Evolutionary conservation across 768 basidiomycete species (phyloP).

Genomic region (Suillus placidus): DNA sequence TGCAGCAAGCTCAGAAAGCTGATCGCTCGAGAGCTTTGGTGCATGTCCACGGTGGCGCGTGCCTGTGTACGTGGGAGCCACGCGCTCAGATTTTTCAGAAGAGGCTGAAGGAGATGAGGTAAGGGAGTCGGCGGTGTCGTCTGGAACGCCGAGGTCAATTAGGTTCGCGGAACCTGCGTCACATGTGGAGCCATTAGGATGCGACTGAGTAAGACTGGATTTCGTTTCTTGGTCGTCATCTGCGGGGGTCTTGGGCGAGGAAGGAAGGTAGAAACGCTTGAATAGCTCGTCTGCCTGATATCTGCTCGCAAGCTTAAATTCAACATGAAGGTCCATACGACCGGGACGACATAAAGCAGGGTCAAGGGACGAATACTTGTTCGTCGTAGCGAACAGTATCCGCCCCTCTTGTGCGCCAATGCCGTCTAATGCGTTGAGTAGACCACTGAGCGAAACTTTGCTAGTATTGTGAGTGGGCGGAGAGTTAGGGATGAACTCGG

Average conservation of each 20-base stretch:
- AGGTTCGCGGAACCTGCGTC: slow-evolving; percentile 13
- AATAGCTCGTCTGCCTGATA: slow-evolving; percentile 71
- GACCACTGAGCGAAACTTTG: slow-evolving; percentile 68
- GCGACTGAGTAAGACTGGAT: slow-evolving; percentile 1
- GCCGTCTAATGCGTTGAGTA: slow-evolving; percentile 81
- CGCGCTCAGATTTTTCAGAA: slow-evolving; percentile 23
- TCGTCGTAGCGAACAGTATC: slow-evolving; percentile 78
- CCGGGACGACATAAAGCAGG: slow-evolving; percentile 77
- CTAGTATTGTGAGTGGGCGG: slow-evolving; percentile 21
- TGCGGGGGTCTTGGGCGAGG: neutral
- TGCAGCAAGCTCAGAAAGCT: slow-evolving; percentile 51
- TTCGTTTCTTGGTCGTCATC: neutral
- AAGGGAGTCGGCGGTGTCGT: neutral
- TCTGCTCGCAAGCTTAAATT: slow-evolving; percentile 73
- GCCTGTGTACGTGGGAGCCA: slow-evolving; percentile 15
- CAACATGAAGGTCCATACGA: slow-evolving; percentile 78
- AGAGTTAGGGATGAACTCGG: slow-evolving; percentile 8
- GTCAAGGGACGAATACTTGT: slow-evolving; percentile 70
- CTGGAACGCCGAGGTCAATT: slow-evolving; percentile 18
- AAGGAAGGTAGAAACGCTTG: slow-evolving; percentile 65
- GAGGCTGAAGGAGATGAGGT: neutral
- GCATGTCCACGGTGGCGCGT: slow-evolving; percentile 37
- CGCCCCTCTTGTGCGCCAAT: slow-evolving; percentile 83
- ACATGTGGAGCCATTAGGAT: neutral
- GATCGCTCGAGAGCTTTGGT: slow-evolving; percentile 42